Evolutionary conservation across 2,329 filamentous ascomycete genomes (phyloP), one percentile per base, ranked within the genome.

Genomic region (Cyphellophora attinorum): DNA sequence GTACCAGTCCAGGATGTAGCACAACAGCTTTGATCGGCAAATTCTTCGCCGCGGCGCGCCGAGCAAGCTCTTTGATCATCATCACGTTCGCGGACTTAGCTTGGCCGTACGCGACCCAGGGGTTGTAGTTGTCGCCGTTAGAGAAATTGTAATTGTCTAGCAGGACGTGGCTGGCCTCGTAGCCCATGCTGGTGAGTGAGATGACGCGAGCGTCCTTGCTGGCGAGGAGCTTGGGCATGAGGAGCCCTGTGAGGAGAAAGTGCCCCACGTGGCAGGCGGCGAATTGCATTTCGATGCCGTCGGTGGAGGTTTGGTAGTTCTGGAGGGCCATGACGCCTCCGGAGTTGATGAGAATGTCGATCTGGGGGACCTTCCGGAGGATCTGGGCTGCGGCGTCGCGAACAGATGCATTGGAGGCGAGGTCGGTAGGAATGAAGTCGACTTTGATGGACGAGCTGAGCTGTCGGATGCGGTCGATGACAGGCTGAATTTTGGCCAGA

Each of bases 11-110:
- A 3, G 58, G 53, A n/a, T 70, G 67, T 0, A 68, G 70, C 35
- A 67, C 61, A 8, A 68, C 41, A 5, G 52, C 54, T 29, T 56
- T 50, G 1, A 56, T 65, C 34, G 67, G 64, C 1, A 74, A 39
- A 6, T 60, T 59, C 5, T 53, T 42, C 0, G 47, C 13, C 2
- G 59, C 63, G 40, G 68, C 72, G 2, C 58, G 58, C 0, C 67
- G 56, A 31, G 71, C 65, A 28, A 72, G 56, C 37, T 68, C 61
- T 39, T 64, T 67, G 3, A 67, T 62, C 33, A 67, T 62, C 44
- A 59, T 65, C 30, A 68, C 58, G 34, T 64, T 64, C n/a, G 63
- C 65, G 2, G 60, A 62, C 51, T 68, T 69, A 25, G 52, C 50
- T 35, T 66, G 61, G 3, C 57, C 64, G 45, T 69, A 68, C 3